Base-by-base conservation (phyloP, 805 yeast species). In the Kluyveromyces wickerhamii region DNA sequence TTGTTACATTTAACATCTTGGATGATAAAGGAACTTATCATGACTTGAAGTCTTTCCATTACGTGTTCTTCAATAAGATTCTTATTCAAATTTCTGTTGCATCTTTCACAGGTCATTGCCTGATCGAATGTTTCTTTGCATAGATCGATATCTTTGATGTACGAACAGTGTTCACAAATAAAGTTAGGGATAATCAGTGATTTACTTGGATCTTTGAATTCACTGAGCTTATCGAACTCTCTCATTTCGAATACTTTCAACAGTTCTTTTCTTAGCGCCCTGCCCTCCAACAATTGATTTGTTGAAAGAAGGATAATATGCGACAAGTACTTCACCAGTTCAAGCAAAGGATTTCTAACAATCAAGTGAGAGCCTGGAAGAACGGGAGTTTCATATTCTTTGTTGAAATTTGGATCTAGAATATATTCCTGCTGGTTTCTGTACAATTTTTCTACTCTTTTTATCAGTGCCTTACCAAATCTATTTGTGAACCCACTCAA, bases 1-100 rank as follows among this genome's bases (percentile, higher is more conserved):
- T 83, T 86, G 12, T 63, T 52, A 57, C 99, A 92, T 46, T 71
- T 73, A 47, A 82, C 63, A 57, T 89, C 97, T 59, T 92, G 99
- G 15, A 71, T 63, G 53, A 74, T 74, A 57, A 71, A 92, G 34
- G 66, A 60, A n/a, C 78, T 67, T 1, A 83, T 40, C 17, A 69
- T 49, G 40, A 70, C 64, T 45, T 71, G 66, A 30, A 82, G 65
- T 45, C 79, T 79, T 14, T 73, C 73, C 13, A 92, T 75, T 34
- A 94, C 63, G 27, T 70, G 70, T 51, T 92, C 96, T 52, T 94
- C 97, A 17, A 92, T 50, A 1, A 77, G 68, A 3, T 81, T 71
- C 42, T 75, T 72, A 47, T 81, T 78, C 52, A 78, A 77, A 2
- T 71, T 65, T 39, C 66, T 71, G 26, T 65, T 69, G 53, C 99